phyloP scores from a whole-genome alignment of 2,329 filamentous ascomycete species.

The Microdochium paspali region DNA sequence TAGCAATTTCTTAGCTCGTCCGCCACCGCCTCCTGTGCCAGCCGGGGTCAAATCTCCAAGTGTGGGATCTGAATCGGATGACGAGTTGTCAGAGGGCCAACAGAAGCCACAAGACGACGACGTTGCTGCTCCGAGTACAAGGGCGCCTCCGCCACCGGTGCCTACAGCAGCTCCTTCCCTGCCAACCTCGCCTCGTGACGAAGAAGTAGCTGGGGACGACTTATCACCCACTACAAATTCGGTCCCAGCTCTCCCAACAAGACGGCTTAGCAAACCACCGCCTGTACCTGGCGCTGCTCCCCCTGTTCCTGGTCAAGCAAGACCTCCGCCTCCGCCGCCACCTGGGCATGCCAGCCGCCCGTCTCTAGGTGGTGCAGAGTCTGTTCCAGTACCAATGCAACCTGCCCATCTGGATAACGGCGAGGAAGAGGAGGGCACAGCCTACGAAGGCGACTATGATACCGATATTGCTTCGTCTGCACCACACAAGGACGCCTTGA shows the following conservation, averaged over 20 bases:
- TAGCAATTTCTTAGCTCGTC: conserved; percentile 44
- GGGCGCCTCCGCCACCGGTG: conserved; percentile 33
- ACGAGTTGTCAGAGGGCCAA: conserved; percentile 61
- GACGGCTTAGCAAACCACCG: conserved; percentile 46
- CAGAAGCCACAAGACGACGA: conserved; percentile 29
- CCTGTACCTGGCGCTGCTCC: conserved; percentile 51
- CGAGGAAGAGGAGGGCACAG: conserved; percentile 72
- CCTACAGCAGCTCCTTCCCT: conserved; percentile 34
- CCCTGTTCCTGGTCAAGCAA: conserved; percentile 38
- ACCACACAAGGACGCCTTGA: conserved; percentile 87
- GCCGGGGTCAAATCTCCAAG: conserved; percentile 54
- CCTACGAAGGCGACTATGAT: conserved; percentile 97
- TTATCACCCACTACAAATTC: conserved; percentile 27
- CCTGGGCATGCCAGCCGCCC: conserved; percentile 44
- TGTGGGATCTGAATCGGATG: conserved; percentile 78
- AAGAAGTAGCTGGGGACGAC: conserved; percentile 13
- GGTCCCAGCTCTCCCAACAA: conserved; percentile 28
- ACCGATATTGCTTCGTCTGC: conserved; percentile 92
- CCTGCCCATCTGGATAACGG: conserved; percentile 39
- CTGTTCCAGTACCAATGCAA: conserved; percentile 28
- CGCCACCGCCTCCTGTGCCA: conserved; percentile 44
- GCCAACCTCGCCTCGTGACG: conserved; percentile 30
- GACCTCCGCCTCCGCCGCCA: conserved; percentile 61
- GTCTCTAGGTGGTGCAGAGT: conserved; percentile 47
- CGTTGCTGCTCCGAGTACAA: conserved; percentile 24